A percentile compares a stretch with the other conserved stretches of the same genome.
Evolutionary conservation across 306 rosid species (phyloP).

Genomic region (Prosopis cineraria): DNA sequence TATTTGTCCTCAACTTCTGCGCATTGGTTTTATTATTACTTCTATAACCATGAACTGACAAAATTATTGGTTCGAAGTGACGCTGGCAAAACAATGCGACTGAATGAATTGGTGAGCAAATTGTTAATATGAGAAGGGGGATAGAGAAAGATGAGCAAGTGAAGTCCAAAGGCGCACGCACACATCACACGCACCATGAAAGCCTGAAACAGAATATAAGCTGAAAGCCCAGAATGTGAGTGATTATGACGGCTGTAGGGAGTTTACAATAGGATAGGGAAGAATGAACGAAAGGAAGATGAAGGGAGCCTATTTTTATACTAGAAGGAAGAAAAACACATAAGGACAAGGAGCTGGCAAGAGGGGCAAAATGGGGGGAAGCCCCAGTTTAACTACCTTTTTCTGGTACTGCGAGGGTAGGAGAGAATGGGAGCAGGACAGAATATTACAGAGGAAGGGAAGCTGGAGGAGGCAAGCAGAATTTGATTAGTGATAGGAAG

Average conservation of each 20-base stretch:
- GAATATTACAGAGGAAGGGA: not conserved
- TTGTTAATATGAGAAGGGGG: not conserved
- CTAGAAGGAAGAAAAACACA: not conserved
- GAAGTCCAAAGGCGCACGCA: conserved; percentile 16
- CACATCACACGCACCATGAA: not conserved
- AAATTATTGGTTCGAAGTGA: not conserved
- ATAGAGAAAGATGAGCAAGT: not conserved
- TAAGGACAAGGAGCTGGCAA: not conserved
- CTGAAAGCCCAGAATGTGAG: conserved; percentile 21
- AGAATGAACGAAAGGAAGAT: not conserved
- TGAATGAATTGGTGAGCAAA: not conserved
- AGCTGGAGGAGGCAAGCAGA: not conserved
- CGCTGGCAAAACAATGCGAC: conserved; percentile 17
- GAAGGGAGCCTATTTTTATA: not conserved
- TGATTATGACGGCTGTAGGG: not conserved
- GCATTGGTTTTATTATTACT: not conserved
- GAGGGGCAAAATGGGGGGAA: not conserved
- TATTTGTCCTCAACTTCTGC: conserved; percentile 3
- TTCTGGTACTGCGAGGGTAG: not conserved
- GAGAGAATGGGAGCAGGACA: not conserved
- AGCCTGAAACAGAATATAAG: conserved; percentile 16
- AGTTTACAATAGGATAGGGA: not conserved
- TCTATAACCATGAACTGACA: conserved; percentile 8
- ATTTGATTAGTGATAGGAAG: not conserved
- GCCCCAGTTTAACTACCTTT: not conserved